Evolutionary conservation across 257 asterid genomes (phyloP), one percentile per base, ranked within the genome.

Genomic region (Penstemon davidsonii): DNA sequence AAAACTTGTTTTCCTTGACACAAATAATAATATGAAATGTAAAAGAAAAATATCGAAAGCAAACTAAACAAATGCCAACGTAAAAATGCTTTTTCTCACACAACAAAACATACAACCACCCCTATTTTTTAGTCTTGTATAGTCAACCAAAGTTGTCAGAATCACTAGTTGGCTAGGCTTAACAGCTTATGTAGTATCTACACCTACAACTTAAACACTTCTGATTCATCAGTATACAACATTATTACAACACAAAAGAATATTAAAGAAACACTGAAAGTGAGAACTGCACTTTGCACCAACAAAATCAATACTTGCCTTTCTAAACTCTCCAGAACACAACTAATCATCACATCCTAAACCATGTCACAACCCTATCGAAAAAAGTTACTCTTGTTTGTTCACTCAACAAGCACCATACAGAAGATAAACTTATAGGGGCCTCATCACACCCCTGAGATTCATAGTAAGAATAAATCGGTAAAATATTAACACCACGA

Each of bases 81-180:
- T 60, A 61, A n/a, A 15, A 12, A 71, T 53, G 43, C 38, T n/a
- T 1, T 41, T 56, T 10, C 49, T 9, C 9, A 64, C 49, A 44
- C 6, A 44, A 56, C 39, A 76, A 67, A 33, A 42, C 68, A 64
- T 4, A 46, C 56, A 46, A 9, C 60, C 11, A 42, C 60, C 67
- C 55, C 64, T 9, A 51, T 9, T 47, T 64, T 60, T 42, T 59
- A 7, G 18, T 3, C 19, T 40, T 45, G 10, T 40, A 19, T 53
- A 62, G 4, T 55, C 62, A n/a, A 76, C 25, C 41, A 40, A 55
- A 8, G 7, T 19, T 51, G 59, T 60, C 70, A 44, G n/a, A 49
- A 75, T 69, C 46, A 37, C 39, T 49, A 51, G 53, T 56, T 49
- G 55, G 56, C 54, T 37, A 65, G 54, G 11, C 38, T 25, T 18